phyloP scores from a whole-genome alignment of 768 basidiomycete genomes.

The Xerocomellus chrysenteron region DNA sequence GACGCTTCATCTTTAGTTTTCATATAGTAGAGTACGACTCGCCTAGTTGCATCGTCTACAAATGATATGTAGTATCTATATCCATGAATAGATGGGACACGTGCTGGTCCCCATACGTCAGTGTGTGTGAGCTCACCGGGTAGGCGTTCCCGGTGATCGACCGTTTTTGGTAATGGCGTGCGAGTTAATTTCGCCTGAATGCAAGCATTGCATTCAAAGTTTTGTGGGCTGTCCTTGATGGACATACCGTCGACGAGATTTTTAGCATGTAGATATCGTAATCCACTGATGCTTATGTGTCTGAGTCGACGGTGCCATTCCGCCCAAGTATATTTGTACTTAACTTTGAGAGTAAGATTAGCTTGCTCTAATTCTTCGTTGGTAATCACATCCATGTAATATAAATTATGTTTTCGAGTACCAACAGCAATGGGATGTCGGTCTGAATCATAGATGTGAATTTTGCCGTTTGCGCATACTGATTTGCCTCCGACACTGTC shows the following conservation, averaged over 20 bases:
- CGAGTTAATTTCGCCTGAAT: not conserved
- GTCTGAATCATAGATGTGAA: not conserved
- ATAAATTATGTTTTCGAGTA: not conserved
- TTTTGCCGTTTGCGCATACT: not conserved
- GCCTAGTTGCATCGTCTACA: too few species aligned
- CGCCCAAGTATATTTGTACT: not conserved
- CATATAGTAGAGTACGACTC: too few species aligned
- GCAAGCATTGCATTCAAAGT: not conserved
- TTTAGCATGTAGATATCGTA: not conserved
- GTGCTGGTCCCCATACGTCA: too few species aligned
- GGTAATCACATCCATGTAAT: not conserved
- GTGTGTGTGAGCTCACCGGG: too few species aligned
- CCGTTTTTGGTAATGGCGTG: not conserved
- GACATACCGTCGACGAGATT: not conserved
- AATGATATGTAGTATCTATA: too few species aligned
- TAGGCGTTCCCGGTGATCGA: constrained; percentile 6
- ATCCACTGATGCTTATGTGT: not conserved
- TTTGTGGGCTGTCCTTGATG: not conserved
- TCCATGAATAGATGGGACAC: too few species aligned
- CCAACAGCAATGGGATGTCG: not conserved
- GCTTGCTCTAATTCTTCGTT: too few species aligned
- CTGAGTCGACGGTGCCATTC: not conserved
- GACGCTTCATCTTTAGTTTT: too few species aligned
- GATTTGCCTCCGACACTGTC: not conserved
- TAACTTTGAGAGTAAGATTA: not conserved